A percentile compares a stretch with the other conserved stretches of the same genome.
These are phyloP conservation scores for Asclepias syriaca DNA, from an alignment of 257 asterid species.

Conservation along the genomic window DNA sequence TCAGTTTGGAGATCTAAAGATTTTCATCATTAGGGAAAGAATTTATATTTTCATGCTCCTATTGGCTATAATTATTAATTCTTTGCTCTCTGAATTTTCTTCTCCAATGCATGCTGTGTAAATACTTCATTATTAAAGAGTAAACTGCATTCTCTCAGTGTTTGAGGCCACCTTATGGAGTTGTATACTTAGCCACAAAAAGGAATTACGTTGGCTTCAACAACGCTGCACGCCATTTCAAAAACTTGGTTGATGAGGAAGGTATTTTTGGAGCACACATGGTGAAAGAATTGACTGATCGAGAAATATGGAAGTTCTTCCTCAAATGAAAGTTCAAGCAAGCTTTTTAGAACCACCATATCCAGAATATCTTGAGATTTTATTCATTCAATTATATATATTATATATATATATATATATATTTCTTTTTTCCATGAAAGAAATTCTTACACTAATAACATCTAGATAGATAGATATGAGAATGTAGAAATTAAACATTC, in stretches of 20 bases:
- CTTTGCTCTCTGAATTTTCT: not conserved
- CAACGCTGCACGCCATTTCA: constrained; percentile 30
- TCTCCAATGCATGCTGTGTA: not conserved
- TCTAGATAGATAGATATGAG: not conserved
- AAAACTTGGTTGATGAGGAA: constrained; percentile 33
- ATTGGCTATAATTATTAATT: not conserved
- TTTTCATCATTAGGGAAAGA: not conserved
- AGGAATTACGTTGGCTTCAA: constrained; percentile 30
- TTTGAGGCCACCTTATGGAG: constrained; percentile 39
- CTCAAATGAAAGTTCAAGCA: constrained; percentile 15
- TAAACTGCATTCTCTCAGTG: constrained; percentile 14
- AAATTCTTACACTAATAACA: not conserved
- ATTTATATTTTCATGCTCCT: not conserved
- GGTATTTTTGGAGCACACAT: constrained; percentile 35
- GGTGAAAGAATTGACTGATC: constrained; percentile 30
- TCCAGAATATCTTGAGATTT: not conserved
- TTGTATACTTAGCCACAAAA: constrained; percentile 31
- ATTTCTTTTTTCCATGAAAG: not conserved
- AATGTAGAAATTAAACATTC: not conserved
- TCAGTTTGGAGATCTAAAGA: not conserved
- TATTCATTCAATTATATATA: not conserved
- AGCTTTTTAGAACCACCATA: not conserved
- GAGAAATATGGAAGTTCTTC: constrained; percentile 38
- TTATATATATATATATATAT: too few relatives aligned
- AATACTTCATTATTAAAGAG: not conserved